Evolutionary conservation across 257 asterid species (phyloP), one percentile per base, ranked within the genome.

Genomic region (Cinchona pubescens): DNA sequence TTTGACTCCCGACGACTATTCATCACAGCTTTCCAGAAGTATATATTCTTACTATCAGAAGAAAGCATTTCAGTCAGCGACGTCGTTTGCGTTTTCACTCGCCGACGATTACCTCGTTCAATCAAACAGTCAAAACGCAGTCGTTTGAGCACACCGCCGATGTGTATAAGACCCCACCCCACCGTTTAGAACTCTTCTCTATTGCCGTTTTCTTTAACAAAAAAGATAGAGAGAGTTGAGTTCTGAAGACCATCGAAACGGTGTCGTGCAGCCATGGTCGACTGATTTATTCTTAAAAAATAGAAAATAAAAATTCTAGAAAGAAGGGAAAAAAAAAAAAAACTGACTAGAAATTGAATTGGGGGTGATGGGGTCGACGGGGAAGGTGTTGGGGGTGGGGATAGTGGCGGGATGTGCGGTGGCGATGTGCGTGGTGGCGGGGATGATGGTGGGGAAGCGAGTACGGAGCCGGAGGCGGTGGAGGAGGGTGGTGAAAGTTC

Each of bases 361-460:
- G 82, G 63, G 80, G 71, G 1, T 0, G 65, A 37, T 49, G 67
- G 79, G 64, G 75, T 76, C 79, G 64, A 87, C 83, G 90, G 89
- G 94, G 84, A 88, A 84, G 82, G 82, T 56, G 48, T 32, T 87
- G 58, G 94, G 77, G 75, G 79, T 83, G 75, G 88, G 90, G 72
- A 19, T 87, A 79, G 93, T 83, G 80, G 90, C 88, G 71, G 98
- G 92, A 16, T 85, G 90, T 78, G 92, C 98, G 21, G 79, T 82
- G 87, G 97, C 87, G 78, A 95, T 89, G 70, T 88, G 92, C 79
- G 86, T 86, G 65, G 86, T 76, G 79, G 94, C 96, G 72, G 87
- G 88, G 42, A 85, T 86, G 64, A 79, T 92, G 88, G 97, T 88
- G 11, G 87, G 93, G 55, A 76, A 88, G 82, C 87, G 92, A 27